A percentile compares a stretch with the other conserved stretches of the same genome.
phyloP scores from a whole-genome alignment of 164 flowering plant species.

The Umbellularia californica region DNA sequence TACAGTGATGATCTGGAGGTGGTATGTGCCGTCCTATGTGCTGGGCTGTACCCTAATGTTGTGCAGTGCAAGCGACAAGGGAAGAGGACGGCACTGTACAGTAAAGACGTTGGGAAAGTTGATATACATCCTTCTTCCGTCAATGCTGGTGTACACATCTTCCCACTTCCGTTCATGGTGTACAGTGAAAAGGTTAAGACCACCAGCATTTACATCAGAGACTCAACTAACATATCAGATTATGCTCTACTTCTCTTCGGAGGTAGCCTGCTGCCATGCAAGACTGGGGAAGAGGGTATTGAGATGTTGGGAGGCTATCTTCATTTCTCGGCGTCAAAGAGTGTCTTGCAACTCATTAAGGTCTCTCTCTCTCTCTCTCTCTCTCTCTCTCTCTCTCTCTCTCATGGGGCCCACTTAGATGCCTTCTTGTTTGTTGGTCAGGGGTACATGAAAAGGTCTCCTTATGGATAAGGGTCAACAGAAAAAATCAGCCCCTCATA shows the following conservation, averaged over 20 bases:
- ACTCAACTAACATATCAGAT: slow-evolving; percentile 94
- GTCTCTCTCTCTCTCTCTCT: slow-evolving; percentile 25
- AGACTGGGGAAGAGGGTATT: slow-evolving; percentile 70
- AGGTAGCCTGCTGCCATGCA: slow-evolving; percentile 71
- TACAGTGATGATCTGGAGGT: slow-evolving; percentile 88
- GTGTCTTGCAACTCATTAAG: slow-evolving; percentile 68
- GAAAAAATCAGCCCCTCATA: no score
- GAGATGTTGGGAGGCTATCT: slow-evolving; percentile 98
- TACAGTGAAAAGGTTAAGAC: slow-evolving; percentile 96
- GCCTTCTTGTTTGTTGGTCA: no score
- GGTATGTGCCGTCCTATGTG: slow-evolving; percentile 92
- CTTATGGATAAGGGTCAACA: no score
- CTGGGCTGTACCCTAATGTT: slow-evolving; percentile 97
- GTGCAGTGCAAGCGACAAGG: slow-evolving; percentile 97
- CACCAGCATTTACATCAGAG: slow-evolving; percentile 64
- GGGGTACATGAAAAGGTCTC: no score
- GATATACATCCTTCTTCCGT: slow-evolving; percentile 96
- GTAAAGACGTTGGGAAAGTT: slow-evolving; percentile 93
- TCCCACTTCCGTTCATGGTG: slow-evolving; percentile 91
- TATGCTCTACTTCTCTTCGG: slow-evolving; percentile 94
- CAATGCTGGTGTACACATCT: slow-evolving; percentile 76
- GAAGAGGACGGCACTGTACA: slow-evolving; percentile 84
- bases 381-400: no score
- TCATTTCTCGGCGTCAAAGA: slow-evolving; percentile 91
- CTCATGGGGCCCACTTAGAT: no score